phyloP scores from a whole-genome alignment of 768 basidiomycete genomes.

The Grammothele lineata region DNA sequence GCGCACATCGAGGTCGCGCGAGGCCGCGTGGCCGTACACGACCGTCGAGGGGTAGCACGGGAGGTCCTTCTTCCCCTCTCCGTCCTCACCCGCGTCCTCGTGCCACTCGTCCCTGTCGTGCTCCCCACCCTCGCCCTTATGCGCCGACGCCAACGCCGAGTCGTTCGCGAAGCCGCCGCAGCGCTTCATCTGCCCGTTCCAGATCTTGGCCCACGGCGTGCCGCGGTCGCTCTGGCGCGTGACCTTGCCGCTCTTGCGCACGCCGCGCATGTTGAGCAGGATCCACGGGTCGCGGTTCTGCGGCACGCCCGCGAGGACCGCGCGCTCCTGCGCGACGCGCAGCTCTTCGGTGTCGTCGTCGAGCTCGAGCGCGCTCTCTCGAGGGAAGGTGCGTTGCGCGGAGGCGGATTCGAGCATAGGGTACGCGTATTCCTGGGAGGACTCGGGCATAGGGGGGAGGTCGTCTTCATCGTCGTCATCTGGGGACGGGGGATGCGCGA shows the following conservation, averaged over 20 bases:
- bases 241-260: conserved; percentile 36
- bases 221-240: conserved; percentile 44
- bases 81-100: conserved; percentile 5
- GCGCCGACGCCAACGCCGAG: background rate
- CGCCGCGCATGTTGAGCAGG: conserved; percentile 63
- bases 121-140: conserved; percentile 16
- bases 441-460: background rate
- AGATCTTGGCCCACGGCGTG: conserved; percentile 70
- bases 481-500: conserved; percentile 54
- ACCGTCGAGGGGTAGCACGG: conserved; percentile 72
- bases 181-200: conserved; percentile 59
- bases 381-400: conserved; percentile 5
- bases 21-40: conserved; percentile 86
- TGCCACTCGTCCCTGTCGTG: background rate
- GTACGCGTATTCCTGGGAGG: conserved; percentile 8
- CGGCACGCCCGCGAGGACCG: conserved; percentile 61
- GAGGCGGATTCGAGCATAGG: background rate
- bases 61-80: conserved; percentile 28
- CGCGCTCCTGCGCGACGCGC: conserved; percentile 61
- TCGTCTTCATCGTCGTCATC: conserved; percentile 11
- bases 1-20: conserved; percentile 74
- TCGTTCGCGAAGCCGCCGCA: conserved; percentile 46
- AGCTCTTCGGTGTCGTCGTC: conserved; percentile 25
- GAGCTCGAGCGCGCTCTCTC: background rate
- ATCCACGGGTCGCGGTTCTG: conserved; percentile 80